These are phyloP conservation scores for Rhipidocladum racemiflorum DNA, from an alignment of 176 grass and related monocot genomes.

Conservation along the genomic window DNA sequence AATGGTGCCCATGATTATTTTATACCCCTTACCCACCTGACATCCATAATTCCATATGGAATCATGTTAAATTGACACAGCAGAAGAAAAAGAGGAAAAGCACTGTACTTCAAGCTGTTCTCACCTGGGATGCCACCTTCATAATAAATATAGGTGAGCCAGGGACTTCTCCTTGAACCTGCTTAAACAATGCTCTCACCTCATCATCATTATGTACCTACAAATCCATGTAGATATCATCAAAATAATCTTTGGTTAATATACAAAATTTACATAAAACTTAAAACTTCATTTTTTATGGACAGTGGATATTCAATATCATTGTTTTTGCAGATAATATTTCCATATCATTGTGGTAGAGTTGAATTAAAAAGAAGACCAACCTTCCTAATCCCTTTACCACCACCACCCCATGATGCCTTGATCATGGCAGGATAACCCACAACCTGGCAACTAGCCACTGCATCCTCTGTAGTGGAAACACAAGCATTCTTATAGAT, in stretches of 20 bases:
- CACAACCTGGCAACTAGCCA: constrained; percentile 88
- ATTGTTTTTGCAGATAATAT: background rate
- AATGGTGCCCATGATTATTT: background rate
- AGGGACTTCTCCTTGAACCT: constrained; percentile 99
- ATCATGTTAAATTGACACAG: constrained; percentile 14
- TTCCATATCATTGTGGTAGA: constrained; percentile 19
- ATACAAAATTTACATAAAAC: constrained; percentile 5
- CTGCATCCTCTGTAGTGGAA: constrained; percentile 90
- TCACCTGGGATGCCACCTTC: constrained; percentile 98
- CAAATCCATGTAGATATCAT: constrained; percentile 25
- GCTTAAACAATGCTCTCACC: constrained; percentile 92
- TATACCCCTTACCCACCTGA: background rate
- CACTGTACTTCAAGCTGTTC: constrained; percentile 20
- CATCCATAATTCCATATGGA: background rate
- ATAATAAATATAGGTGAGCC: constrained; percentile 99
- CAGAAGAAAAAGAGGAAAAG: background rate
- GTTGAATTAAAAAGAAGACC: constrained; percentile 40
- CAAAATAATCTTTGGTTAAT: constrained; percentile 22
- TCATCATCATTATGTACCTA: constrained; percentile 99
- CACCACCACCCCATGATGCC: constrained; percentile 97
- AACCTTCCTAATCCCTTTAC: constrained; percentile 99
- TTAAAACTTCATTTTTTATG: background rate
- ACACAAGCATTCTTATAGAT: constrained; percentile 91
- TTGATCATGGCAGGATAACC: constrained; percentile 99
- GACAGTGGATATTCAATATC: constrained; percentile 15